These are phyloP conservation scores for Vigna angularis DNA, from an alignment of 306 rosid genomes.

Conservation along the genomic window DNA sequence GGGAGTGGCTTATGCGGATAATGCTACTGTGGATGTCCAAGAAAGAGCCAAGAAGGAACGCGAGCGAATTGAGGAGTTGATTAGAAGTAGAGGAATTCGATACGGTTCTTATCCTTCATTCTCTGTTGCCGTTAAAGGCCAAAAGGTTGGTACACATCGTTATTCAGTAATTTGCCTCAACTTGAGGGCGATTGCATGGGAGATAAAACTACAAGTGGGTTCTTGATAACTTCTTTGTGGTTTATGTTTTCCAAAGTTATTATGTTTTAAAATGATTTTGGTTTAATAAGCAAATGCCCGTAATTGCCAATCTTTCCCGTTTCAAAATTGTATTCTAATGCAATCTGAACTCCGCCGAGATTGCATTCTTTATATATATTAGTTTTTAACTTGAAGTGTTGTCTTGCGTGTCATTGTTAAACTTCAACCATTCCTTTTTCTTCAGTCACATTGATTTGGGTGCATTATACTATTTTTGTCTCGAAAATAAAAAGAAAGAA, in stretches of 20 bases:
- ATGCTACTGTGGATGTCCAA: conserved; percentile 60
- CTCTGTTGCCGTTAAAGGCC: conserved; percentile 77
- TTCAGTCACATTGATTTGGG: conserved; percentile 3
- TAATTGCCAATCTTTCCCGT: background rate
- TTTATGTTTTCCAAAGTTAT: background rate
- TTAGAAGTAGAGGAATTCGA: conserved; percentile 59
- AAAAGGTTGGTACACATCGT: conserved; percentile 59
- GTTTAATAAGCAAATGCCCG: background rate
- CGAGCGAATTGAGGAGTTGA: conserved; percentile 58
- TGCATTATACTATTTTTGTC: background rate
- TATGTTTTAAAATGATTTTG: conserved; percentile 9
- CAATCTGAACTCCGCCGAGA: background rate
- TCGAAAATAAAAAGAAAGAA: background rate
- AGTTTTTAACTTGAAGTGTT: background rate
- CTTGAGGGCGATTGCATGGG: background rate
- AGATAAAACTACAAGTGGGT: background rate
- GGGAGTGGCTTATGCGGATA: conserved; percentile 62
- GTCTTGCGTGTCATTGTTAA: conserved; percentile 9
- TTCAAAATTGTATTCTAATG: background rate
- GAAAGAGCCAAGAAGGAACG: conserved; percentile 70
- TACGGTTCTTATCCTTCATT: conserved; percentile 72
- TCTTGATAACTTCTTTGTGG: background rate
- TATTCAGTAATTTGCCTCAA: conserved; percentile 2
- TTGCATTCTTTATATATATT: background rate
- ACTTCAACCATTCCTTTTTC: background rate